Evolutionary conservation across 2,329 filamentous ascomycete species (phyloP).

Genomic region (Pseudogymnoascus verrucosus): DNA sequence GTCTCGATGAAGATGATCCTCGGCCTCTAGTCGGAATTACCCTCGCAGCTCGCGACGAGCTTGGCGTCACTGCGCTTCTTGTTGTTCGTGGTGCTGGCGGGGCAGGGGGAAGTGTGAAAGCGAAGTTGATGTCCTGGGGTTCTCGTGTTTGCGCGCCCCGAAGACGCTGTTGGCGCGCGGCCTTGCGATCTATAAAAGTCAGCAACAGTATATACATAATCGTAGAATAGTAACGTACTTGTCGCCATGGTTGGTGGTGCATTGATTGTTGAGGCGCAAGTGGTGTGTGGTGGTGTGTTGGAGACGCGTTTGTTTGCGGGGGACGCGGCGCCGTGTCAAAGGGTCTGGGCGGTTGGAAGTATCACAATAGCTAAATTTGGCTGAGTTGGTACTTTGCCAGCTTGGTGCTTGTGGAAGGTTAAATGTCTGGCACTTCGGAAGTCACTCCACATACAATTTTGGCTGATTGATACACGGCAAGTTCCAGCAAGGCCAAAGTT

Average conservation of each 20-base stretch:
- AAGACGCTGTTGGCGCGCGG: conserved; percentile 57
- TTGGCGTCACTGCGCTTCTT: neutral
- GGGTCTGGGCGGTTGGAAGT: neutral
- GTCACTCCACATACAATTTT: neutral
- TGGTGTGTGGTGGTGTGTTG: neutral
- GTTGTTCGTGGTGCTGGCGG: conserved; percentile 13
- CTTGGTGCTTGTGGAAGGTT: neutral
- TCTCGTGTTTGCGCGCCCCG: conserved; percentile 46
- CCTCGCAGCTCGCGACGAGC: conserved; percentile 17
- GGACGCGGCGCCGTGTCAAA: neutral
- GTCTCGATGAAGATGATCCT: conserved; percentile 16
- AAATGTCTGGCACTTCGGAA: neutral
- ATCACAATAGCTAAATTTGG: neutral
- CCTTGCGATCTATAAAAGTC: conserved; percentile 41
- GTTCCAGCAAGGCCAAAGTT: too few relatives aligned
- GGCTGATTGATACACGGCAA: too few relatives aligned
- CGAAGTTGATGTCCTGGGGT: conserved; percentile 54
- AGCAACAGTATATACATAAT: neutral
- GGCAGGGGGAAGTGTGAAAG: conserved; percentile 41
- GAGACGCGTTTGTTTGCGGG: conserved; percentile 8
- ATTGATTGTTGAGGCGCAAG: conserved; percentile 1
- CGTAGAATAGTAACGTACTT: neutral
- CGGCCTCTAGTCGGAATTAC: conserved; percentile 19
- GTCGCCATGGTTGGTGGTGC: conserved; percentile 1
- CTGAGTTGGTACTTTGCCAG: neutral